Conservation (phyloP, 2,329 filamentous ascomycete genomes). For the Plectosphaerella cucumerina region DNA sequence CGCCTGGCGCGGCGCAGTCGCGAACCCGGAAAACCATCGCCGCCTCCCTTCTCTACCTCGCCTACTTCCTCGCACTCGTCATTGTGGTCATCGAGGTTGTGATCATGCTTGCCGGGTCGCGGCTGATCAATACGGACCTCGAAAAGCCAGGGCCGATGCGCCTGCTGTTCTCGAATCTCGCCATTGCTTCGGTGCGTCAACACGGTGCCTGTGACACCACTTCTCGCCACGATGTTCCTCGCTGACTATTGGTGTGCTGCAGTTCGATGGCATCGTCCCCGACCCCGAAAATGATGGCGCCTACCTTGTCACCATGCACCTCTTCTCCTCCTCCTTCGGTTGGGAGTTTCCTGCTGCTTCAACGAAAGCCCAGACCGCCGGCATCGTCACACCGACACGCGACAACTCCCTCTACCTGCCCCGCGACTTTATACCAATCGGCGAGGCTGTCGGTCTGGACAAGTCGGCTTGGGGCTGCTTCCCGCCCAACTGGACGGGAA, state of each 20-base stretch:
- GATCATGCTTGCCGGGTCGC: slow-evolving; percentile 4
- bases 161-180: slow-evolving; percentile 3
- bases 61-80: neutral
- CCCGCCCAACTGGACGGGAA: neutral
- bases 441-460: slow-evolving; percentile 1
- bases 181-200: slow-evolving; percentile 4
- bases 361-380: neutral
- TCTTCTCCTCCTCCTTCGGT: slow-evolving; percentile 9
- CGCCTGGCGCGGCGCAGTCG: too few relatives aligned
- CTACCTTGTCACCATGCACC: slow-evolving; percentile 9
- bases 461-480: slow-evolving; percentile 9
- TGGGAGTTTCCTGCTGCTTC: slow-evolving; percentile 9
- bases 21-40: neutral
- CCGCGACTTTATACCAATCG: slow-evolving; percentile 6
- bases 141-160: neutral
- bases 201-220: too few relatives aligned
- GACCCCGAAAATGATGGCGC: neutral
- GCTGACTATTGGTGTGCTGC: neutral
- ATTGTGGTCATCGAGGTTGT: slow-evolving; percentile 3
- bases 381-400: neutral
- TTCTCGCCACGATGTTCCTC: neutral
- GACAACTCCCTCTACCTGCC: slow-evolving; percentile 5
- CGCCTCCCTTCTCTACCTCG: neutral
- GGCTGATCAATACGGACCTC: neutral
- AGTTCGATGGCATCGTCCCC: slow-evolving; percentile 11